Evolutionary conservation across 192 early-diverging fungal genomes (phyloP).

Genomic region (Cladochytrium replicatum): DNA sequence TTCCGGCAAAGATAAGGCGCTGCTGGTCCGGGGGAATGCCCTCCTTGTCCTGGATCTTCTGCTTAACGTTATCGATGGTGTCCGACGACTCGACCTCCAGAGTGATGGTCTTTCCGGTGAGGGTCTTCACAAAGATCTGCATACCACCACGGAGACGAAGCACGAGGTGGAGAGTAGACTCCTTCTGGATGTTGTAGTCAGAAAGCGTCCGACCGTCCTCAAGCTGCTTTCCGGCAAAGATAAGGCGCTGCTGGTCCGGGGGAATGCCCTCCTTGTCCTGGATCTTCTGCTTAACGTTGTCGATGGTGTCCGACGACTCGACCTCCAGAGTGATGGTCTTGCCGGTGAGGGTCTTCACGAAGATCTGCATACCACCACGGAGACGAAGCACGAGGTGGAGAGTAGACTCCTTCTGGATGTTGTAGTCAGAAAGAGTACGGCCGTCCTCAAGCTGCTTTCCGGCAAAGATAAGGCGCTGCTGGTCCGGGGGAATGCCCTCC

Average conservation of each 20-base stretch:
- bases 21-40: constrained; percentile 72
- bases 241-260: constrained; percentile 68
- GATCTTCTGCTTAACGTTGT: constrained; percentile 77
- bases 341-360: constrained; percentile 78
- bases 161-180: constrained; percentile 59
- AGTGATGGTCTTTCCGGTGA: constrained; percentile 70
- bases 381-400: constrained; percentile 61
- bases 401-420: constrained; percentile 65
- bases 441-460: constrained; percentile 73
- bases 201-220: constrained; percentile 63
- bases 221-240: constrained; percentile 72
- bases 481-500: constrained; percentile 74
- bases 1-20: constrained; percentile 70
- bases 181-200: constrained; percentile 70
- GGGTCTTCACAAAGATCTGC: constrained; percentile 72
- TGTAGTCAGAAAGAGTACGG: constrained; percentile 61
- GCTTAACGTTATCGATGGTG: constrained; percentile 71
- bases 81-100: constrained; percentile 67
- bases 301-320: constrained; percentile 65
- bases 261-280: constrained; percentile 82
- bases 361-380: constrained; percentile 63
- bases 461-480: constrained; percentile 72
- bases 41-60: constrained; percentile 74
- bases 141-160: constrained; percentile 64
- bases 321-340: constrained; percentile 83